phyloP scores from a whole-genome alignment of 2,329 filamentous ascomycete genomes.

The Penicillium hesseltinei region DNA sequence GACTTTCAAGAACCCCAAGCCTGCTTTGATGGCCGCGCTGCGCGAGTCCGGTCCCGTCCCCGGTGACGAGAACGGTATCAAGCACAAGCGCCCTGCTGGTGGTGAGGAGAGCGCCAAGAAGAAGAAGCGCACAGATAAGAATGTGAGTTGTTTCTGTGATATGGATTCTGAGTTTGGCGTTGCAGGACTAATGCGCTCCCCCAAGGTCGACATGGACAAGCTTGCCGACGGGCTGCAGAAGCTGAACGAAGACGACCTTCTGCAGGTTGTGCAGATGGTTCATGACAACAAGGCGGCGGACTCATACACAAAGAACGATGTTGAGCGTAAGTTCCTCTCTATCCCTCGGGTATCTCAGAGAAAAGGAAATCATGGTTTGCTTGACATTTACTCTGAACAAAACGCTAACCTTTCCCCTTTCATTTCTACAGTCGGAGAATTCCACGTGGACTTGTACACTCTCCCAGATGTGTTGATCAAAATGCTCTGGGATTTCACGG shows the following conservation, averaged over 20 bases:
- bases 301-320: conserved; percentile 95
- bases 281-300: conserved; percentile 94
- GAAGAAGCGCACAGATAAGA: conserved; percentile 67
- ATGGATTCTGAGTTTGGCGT: neutral
- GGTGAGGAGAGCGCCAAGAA: conserved; percentile 68
- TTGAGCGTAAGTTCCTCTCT: conserved; percentile 72
- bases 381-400: neutral
- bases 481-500: conserved; percentile 88
- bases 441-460: conserved; percentile 98
- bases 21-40: conserved; percentile 74
- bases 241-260: conserved; percentile 85
- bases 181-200: neutral
- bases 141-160: conserved; percentile 38
- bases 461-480: conserved; percentile 85
- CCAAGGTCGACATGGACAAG: conserved; percentile 84
- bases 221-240: conserved; percentile 87
- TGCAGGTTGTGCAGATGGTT: conserved; percentile 95
- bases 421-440: conserved; percentile 74
- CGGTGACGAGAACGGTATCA: conserved; percentile 63
- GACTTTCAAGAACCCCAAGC: conserved; percentile 89
- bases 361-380: neutral
- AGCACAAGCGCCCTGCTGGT: conserved; percentile 59
- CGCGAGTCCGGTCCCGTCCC: conserved; percentile 84
- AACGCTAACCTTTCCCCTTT: conserved; percentile 29
- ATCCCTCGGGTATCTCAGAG: neutral